Base-by-base conservation (phyloP, 1,284 basidiomycete species). In the Polyporus tsugae region DNA sequence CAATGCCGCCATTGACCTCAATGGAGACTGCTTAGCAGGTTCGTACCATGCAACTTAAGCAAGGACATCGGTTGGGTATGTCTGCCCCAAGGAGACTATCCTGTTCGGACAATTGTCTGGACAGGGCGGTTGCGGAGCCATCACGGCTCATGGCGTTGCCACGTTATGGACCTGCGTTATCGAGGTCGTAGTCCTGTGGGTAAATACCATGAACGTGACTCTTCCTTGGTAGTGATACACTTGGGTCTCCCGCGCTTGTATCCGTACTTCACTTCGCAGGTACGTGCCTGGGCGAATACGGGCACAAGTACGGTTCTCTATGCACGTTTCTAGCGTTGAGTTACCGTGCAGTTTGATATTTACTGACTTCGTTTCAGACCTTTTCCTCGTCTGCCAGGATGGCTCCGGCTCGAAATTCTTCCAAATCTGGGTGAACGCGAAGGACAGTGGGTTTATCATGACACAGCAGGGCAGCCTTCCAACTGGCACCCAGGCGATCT, bases 11-110 rank as follows among this genome's bases (percentile, higher is more conserved):
- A 87, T 99, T 19, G 97, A 99, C 78, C 82, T 99, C 60, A 91
- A 99, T 73, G 97, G 97, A 15, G 97, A 99, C 79, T 99, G 98
- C 79, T 85, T 98, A 6, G 95, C 96, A 70, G 95, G 94, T 93
- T 62, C 57, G 85, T 76, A 9, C 36, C 25, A 49, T 22, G 5
- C 15, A 46, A 3, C 22, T 22, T 25, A 11, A 49, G 22, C 46
- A 13, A 49, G 29, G 29, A 29, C 29, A 2, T 29, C 29, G 29
- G 29, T 29, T 29, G 29, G 29, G 29, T 29, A 29, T 29, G 2
- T 2, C 29, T 29, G 29, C 29, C 29, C 29, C 29, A 29, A 29
- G 29, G 29, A 29, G 29, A 29, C 29, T 29, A 29, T 29, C 2
- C 29, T 29, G 29, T 29, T 29, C 29, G 29, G 29, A 29, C 29